Conservation (phyloP, 805 yeast genomes). For the Cyberlindnera saturnus region DNA sequence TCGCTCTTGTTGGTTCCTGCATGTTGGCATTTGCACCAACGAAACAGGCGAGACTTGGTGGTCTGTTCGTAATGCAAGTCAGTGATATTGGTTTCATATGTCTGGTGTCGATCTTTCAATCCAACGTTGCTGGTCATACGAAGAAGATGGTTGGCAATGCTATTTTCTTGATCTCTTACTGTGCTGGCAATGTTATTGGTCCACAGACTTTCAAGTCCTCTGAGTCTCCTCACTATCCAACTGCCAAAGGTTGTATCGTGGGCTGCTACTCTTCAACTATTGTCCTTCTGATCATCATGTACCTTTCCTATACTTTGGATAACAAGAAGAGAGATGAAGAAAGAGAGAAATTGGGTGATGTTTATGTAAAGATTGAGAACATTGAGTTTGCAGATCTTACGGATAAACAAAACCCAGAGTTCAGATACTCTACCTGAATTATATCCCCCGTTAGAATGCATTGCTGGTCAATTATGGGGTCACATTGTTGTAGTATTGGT, state of each 20-base stretch:
- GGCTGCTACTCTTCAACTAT: conserved; percentile 32
- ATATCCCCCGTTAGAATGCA: too few relatives aligned
- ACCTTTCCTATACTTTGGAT: conserved; percentile 27
- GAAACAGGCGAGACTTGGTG: conserved; percentile 22
- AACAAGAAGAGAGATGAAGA: conserved; percentile 37
- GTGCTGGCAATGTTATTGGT: conserved; percentile 65
- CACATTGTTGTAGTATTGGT: too few relatives aligned
- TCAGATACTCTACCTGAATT: conserved; percentile 25
- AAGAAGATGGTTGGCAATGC: conserved; percentile 60
- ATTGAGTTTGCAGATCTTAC: conserved; percentile 41
- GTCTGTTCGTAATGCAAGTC: conserved; percentile 28
- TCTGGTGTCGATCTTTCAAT: conserved; percentile 28
- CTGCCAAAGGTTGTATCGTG: conserved; percentile 37
- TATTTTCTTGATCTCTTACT: conserved; percentile 55
- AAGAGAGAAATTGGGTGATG: conserved; percentile 22
- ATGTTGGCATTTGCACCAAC: conserved; percentile 28
- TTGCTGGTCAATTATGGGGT: too few relatives aligned
- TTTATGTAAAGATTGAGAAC: conserved; percentile 25
- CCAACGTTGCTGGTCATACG: conserved; percentile 68
- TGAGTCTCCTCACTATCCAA: conserved; percentile 55
- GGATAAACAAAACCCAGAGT: conserved; percentile 28
- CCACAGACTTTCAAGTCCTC: conserved; percentile 59
- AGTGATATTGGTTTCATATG: conserved; percentile 27
- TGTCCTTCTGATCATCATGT: conserved; percentile 27
- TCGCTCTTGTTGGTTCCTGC: conserved; percentile 26